phyloP scores from a whole-genome alignment of 2,329 filamentous ascomycete genomes.

The Rhinocladiella similis region DNA sequence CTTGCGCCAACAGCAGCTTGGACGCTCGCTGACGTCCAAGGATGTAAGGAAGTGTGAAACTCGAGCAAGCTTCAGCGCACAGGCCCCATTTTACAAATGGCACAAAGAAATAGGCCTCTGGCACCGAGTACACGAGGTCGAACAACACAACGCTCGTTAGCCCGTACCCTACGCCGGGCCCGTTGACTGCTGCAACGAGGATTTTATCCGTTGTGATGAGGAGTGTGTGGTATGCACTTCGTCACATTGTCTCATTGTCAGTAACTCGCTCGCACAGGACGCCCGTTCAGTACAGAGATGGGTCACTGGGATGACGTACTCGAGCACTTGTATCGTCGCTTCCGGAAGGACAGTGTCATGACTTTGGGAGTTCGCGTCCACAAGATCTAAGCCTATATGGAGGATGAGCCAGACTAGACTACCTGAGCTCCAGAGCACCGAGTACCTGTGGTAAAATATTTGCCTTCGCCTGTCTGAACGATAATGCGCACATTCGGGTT shows the following conservation, averaged over 20 bases:
- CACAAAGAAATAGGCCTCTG: constrained; percentile 79
- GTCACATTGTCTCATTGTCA: background rate
- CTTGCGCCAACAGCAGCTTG: constrained; percentile 14
- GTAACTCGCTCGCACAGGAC: too few relatives aligned
- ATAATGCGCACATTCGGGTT: constrained; percentile 7
- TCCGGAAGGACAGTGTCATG: constrained; percentile 1
- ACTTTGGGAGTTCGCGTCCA: background rate
- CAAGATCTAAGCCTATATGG: background rate
- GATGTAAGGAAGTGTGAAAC: constrained; percentile 33
- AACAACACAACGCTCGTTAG: constrained; percentile 78
- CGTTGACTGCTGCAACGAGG: constrained; percentile 86
- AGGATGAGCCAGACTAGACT: too few relatives aligned
- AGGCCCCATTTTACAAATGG: constrained; percentile 88
- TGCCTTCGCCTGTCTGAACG: constrained; percentile 14
- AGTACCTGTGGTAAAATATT: constrained; percentile 11
- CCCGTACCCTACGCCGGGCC: constrained; percentile 81
- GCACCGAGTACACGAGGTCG: constrained; percentile 87
- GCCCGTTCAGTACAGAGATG: too few relatives aligned
- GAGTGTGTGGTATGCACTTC: constrained; percentile 9
- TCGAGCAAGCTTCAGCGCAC: constrained; percentile 82
- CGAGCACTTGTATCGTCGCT: background rate
- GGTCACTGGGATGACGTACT: background rate
- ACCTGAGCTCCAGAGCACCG: too few relatives aligned
- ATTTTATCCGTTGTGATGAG: constrained; percentile 77
- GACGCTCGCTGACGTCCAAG: constrained; percentile 22